These are phyloP conservation scores for Salix koriyanagi DNA, from an alignment of 345 rosid genomes.

Conservation along the genomic window DNA sequence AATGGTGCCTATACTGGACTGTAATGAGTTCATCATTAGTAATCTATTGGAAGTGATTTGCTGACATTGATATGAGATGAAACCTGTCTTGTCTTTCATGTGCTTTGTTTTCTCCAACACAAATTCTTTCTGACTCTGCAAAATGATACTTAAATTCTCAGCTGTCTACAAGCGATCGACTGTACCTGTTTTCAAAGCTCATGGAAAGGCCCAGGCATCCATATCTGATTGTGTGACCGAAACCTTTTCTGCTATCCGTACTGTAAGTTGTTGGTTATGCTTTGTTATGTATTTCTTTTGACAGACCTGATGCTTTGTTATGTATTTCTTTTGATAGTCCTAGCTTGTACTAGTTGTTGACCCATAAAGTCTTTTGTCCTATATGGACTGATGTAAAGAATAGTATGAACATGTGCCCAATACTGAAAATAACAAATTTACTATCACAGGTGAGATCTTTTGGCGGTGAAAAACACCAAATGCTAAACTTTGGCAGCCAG, in stretches of 20 bases:
- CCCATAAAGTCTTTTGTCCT: conserved; percentile 4
- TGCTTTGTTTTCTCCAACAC: background rate
- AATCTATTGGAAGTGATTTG: background rate
- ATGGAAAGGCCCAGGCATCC: conserved; percentile 86
- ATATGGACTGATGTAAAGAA: background rate
- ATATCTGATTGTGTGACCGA: conserved; percentile 90
- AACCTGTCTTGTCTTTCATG: background rate
- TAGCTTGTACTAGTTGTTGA: background rate
- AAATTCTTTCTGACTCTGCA: conserved; percentile 16
- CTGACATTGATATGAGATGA: background rate
- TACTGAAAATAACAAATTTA: conserved; percentile 14
- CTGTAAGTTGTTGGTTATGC: conserved; percentile 49
- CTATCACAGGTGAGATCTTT: conserved; percentile 83
- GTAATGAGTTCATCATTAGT: background rate
- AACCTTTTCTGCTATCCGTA: conserved; percentile 90
- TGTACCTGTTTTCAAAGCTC: conserved; percentile 73
- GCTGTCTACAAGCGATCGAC: conserved; percentile 89
- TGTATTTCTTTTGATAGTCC: background rate
- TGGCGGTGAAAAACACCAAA: conserved; percentile 90
- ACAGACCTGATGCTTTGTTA: background rate
- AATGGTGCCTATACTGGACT: background rate
- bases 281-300: background rate
- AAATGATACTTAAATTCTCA: conserved; percentile 25
- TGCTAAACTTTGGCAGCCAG: conserved; percentile 78
- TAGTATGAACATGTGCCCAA: background rate